Conservation (phyloP, 495 filamentous ascomycete genomes). For the Xylaria acuta region DNA sequence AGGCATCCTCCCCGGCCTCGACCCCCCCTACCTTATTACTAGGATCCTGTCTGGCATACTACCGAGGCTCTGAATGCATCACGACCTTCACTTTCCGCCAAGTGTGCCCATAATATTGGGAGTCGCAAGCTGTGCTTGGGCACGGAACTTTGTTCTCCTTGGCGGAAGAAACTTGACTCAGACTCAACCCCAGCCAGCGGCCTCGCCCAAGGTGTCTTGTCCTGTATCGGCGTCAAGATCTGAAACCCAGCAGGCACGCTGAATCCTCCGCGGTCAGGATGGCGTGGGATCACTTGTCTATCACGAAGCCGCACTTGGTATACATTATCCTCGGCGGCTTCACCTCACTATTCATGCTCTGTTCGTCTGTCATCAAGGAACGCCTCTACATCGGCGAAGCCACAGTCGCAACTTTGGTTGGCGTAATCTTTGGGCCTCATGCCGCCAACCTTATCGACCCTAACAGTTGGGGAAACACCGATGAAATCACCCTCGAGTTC, state of each 20-base stretch:
- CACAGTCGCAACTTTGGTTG: conserved; percentile 93
- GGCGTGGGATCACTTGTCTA: conserved; percentile 90
- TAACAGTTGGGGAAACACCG: conserved; percentile 83
- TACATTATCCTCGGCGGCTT: conserved; percentile 99
- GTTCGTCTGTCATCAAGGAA: conserved; percentile 97
- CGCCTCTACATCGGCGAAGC: conserved; percentile 98
- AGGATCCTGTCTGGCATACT: conserved; percentile 30
- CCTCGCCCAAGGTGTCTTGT: conserved; percentile 11
- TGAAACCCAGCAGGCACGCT: not conserved
- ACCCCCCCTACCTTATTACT: not conserved
- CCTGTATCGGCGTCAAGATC: conserved; percentile 6
- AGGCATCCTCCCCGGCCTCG: not conserved
- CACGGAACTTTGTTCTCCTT: conserved; percentile 24
- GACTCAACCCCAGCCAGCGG: conserved; percentile 32
- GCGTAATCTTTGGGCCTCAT: conserved; percentile 96
- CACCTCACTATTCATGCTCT: conserved; percentile 97
- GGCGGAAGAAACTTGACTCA: conserved; percentile 14
- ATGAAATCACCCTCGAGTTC: conserved; percentile 96
- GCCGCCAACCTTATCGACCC: conserved; percentile 92
- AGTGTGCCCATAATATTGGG: conserved; percentile 35
- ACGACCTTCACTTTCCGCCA: conserved; percentile 31
- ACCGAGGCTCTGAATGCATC: conserved; percentile 40
- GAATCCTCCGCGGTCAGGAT: conserved; percentile 53
- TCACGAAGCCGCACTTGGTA: conserved; percentile 96
- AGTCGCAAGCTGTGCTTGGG: conserved; percentile 27